Conservation (phyloP, 768 basidiomycete genomes). For the Trametes sanguinea region DNA sequence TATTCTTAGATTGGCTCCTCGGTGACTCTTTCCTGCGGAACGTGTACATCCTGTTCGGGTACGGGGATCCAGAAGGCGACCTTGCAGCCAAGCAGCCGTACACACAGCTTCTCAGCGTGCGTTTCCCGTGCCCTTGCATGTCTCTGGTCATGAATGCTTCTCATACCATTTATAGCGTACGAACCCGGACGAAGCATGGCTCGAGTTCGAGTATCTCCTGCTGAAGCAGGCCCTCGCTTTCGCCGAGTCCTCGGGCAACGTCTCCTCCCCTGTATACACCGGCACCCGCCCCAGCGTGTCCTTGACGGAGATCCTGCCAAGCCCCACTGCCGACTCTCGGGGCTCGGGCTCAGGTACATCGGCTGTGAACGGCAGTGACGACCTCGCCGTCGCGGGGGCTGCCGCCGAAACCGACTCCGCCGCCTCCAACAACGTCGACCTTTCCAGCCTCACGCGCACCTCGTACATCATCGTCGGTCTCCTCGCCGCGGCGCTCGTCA, state of each 20-base stretch:
- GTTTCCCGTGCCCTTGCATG: neutral
- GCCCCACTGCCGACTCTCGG: neutral
- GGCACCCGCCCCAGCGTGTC: too few relatives aligned
- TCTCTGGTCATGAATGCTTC: too few relatives aligned
- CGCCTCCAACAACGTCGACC: neutral
- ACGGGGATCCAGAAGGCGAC: neutral
- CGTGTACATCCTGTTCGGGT: neutral
- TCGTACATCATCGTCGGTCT: conserved; percentile 18
- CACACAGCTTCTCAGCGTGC: conserved; percentile 1
- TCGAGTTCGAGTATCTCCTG: too few relatives aligned
- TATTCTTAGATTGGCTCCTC: neutral
- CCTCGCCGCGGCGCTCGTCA: conserved; percentile 13
- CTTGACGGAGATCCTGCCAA: neutral
- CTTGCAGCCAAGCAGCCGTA: neutral
- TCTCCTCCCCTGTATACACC: too few relatives aligned
- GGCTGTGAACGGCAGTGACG: neutral
- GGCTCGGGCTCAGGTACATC: neutral
- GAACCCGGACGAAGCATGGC: neutral
- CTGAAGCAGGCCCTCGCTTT: too few relatives aligned
- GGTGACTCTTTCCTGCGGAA: conserved; percentile 1
- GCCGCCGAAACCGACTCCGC: neutral
- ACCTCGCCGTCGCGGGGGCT: neutral
- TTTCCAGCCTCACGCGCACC: conserved; percentile 4
- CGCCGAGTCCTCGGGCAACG: too few relatives aligned
- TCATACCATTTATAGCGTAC: neutral